phyloP scores from a whole-genome alignment of 2,329 filamentous ascomycete species.

The Exophiala aquamarina region DNA sequence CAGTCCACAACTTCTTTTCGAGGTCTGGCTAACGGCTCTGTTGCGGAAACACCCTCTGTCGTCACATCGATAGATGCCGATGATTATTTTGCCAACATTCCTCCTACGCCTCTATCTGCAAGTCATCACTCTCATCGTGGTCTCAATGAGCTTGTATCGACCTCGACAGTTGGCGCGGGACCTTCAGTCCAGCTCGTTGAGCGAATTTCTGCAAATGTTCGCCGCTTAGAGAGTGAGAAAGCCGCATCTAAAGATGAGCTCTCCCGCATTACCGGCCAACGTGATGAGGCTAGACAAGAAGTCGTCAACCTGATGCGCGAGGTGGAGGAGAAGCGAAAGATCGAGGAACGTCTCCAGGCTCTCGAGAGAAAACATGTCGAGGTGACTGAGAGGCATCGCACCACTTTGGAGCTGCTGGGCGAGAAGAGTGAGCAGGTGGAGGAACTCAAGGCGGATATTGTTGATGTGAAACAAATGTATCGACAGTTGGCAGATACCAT shows the following conservation, averaged over 20 bases:
- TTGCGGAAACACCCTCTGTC: conserved; percentile 44
- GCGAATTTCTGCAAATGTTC: conserved; percentile 90
- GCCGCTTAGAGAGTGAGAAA: conserved; percentile 87
- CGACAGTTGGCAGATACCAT: conserved; percentile 86
- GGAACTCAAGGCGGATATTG: conserved; percentile 83
- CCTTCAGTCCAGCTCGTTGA: conserved; percentile 95
- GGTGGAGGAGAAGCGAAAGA: conserved; percentile 66
- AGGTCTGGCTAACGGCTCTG: conserved; percentile 39
- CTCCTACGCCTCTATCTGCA: conserved; percentile 38
- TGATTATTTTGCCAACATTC: conserved; percentile 41
- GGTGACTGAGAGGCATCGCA: conserved; percentile 78
- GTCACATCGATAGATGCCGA: conserved; percentile 51
- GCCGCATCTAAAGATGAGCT: conserved; percentile 86
- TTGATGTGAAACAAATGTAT: conserved; percentile 95
- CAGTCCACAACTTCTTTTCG: conserved; percentile 45
- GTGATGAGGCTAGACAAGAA: conserved; percentile 87
- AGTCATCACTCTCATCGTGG: conserved; percentile 51
- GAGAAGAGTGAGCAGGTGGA: conserved; percentile 96
- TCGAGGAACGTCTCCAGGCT: conserved; percentile 59
- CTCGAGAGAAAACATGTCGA: conserved; percentile 68
- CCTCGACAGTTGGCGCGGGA: conserved; percentile 84
- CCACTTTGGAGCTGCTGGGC: conserved; percentile 88
- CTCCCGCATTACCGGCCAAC: conserved; percentile 73
- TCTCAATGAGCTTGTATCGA: conserved; percentile 81
- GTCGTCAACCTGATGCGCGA: conserved; percentile 91